Evolutionary conservation across 106 monocot genomes (phyloP).

Genomic region (Gastrodia elata): DNA sequence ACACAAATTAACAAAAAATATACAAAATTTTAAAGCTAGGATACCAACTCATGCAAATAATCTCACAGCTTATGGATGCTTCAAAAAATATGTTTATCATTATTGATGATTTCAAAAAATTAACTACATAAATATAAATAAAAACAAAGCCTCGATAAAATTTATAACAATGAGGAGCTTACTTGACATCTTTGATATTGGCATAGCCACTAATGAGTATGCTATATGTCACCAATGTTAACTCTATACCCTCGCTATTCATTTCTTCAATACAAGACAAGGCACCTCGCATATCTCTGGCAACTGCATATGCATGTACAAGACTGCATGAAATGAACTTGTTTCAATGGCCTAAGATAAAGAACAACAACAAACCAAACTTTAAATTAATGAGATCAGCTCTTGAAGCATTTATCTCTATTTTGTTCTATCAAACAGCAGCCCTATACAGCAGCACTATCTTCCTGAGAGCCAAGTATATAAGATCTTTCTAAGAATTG

Average conservation of each 20-base stretch:
- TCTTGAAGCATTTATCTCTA: no score
- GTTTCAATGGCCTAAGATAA: conserved; percentile 29
- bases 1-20: not conserved
- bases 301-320: conserved; percentile 99
- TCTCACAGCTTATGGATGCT: not conserved
- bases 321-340: conserved; percentile 92
- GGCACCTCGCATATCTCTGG: conserved; percentile 96
- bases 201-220: conserved; percentile 84
- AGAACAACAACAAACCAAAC: not conserved
- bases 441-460: no score
- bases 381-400: no score
- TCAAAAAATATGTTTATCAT: not conserved
- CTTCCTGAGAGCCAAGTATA: no score
- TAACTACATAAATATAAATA: not conserved
- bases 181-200: conserved; percentile 64
- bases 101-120: not conserved
- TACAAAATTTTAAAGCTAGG: not conserved
- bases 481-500: no score
- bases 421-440: no score
- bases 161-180: conserved; percentile 23
- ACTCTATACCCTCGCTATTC: conserved; percentile 71
- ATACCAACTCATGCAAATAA: not conserved
- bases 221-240: conserved; percentile 91
- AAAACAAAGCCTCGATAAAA: not conserved
- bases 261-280: conserved; percentile 87